Evolutionary conservation across 495 filamentous ascomycete species (phyloP).

Genomic region (Hypoxylon lienhwacheense): DNA sequence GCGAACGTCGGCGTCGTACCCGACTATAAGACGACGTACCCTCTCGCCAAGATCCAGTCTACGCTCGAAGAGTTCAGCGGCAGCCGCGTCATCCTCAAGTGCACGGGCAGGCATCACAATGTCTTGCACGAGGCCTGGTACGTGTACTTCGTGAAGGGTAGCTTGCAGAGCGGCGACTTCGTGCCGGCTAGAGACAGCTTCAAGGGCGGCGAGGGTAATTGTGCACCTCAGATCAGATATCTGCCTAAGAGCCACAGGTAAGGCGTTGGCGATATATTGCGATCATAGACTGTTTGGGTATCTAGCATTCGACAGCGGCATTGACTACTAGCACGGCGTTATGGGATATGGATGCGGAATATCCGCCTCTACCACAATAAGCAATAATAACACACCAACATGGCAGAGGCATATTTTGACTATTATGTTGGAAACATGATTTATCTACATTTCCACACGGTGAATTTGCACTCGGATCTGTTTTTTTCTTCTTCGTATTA

Average conservation of each 20-base stretch:
- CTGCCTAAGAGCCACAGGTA: slow-evolving; percentile 42
- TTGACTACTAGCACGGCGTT: slow-evolving; percentile 14
- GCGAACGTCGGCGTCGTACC: slow-evolving; percentile 66
- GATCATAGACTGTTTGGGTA: slow-evolving; percentile 2
- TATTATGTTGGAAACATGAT: no score
- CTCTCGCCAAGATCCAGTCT: slow-evolving; percentile 60
- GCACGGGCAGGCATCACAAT: slow-evolving; percentile 49
- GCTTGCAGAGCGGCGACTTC: slow-evolving; percentile 74
- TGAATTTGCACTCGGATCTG: no score
- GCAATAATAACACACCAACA: no score
- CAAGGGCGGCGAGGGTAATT: slow-evolving; percentile 44
- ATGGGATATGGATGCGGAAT: background rate
- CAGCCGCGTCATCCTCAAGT: slow-evolving; percentile 68
- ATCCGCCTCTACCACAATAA: no score
- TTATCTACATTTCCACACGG: no score
- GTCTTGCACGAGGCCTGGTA: slow-evolving; percentile 83
- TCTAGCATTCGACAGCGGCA: background rate
- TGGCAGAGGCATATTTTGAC: no score
- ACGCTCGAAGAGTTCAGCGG: slow-evolving; percentile 68
- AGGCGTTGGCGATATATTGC: background rate
- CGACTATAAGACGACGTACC: slow-evolving; percentile 62
- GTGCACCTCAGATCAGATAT: slow-evolving; percentile 42
- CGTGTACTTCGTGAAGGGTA: slow-evolving; percentile 77
- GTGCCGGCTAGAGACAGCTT: slow-evolving; percentile 53
- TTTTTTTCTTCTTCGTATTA: no score